Percentiles rank a stretch among this genome's conserved stretches.
These are phyloP conservation scores for Articulospora tetracladia DNA, from an alignment of 495 filamentous ascomycete genomes.

Conservation along the genomic window DNA sequence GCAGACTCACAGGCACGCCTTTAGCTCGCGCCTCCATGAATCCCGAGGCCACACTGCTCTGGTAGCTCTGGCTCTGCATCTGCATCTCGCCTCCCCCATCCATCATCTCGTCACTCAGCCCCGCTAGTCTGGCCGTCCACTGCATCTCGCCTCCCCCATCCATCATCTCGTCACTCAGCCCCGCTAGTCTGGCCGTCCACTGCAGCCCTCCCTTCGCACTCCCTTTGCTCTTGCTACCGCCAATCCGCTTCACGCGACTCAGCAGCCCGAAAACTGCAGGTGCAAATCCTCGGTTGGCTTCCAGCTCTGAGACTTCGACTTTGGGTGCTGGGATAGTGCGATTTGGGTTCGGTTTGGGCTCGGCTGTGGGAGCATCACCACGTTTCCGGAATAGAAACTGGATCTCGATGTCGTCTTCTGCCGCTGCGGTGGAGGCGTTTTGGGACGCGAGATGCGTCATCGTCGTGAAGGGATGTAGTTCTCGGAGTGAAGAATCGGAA, in stretches of 20 bases:
- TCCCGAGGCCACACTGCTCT: not conserved
- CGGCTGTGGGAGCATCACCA: conserved; percentile 4
- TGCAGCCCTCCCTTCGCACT: not conserved
- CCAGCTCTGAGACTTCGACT: not conserved
- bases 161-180: not conserved
- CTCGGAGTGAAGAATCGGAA: conserved; percentile 27
- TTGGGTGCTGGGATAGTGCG: no score
- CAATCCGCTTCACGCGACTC: not conserved
- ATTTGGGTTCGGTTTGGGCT: no score
- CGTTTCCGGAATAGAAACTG: conserved; percentile 29
- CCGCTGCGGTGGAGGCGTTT: conserved; percentile 9
- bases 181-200: not conserved
- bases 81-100: not conserved
- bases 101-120: not conserved
- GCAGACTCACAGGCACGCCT: conserved; percentile 5
- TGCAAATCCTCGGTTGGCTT: not conserved
- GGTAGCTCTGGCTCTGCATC: not conserved
- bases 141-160: not conserved
- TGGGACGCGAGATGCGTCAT: conserved; percentile 31
- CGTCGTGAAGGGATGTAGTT: conserved; percentile 34
- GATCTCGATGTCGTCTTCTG: conserved; percentile 17
- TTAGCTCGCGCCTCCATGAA: not conserved
- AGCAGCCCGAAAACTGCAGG: not conserved
- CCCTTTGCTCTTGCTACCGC: no score
- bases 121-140: not conserved